Evolutionary conservation across 2,329 filamentous ascomycete species (phyloP), one percentile per base, ranked within the genome.

Genomic region (Trichoderma sp.): DNA sequence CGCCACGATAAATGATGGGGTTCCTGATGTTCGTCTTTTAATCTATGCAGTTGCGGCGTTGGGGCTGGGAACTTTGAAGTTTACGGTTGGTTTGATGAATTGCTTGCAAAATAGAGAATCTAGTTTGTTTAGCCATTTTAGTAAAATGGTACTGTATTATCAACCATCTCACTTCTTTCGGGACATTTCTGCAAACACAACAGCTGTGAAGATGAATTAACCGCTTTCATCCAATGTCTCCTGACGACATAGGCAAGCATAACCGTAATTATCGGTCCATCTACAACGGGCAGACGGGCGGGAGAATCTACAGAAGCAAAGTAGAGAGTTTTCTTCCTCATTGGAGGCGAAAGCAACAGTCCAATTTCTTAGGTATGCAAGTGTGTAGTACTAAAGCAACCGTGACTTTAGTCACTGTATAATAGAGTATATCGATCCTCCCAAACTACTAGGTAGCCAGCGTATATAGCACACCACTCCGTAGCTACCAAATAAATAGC

Each of bases 1-100:
- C 72, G 52, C 75, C 77, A 43, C 75, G 75, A 66, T 79, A 70
- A 71, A 6, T 4, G 18, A n/a, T 28, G 32, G 8, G 32, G 24
- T 26, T 24, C 21, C 21, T 16, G 58, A 10, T 24, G 11, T 24
- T 37, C 21, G n/a, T 43, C 2, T 18, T 43, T 43, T 59, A 21
- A 8, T 6, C 51, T 4, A 24, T 56, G 32, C 18, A 51, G n/a
- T 43, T 37, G 56, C 39, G 61, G 68, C 63, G 67, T 69, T 69
- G 54, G 60, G 59, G 67, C 26, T 59, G 52, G 58, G 52, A 59
- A 64, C 39, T 26, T 43, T 43, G 39, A 43, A 24, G 59, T 16
- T 54, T 21, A 37, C 16, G 51, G 30, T 46, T 56, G 13, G 37
- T 28, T 51, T 24, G 5, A 24, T 37, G 18, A 30, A 16, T 21